phyloP scores from a whole-genome alignment of 2,329 filamentous ascomycete genomes.

The Colletotrichum incanum region DNA sequence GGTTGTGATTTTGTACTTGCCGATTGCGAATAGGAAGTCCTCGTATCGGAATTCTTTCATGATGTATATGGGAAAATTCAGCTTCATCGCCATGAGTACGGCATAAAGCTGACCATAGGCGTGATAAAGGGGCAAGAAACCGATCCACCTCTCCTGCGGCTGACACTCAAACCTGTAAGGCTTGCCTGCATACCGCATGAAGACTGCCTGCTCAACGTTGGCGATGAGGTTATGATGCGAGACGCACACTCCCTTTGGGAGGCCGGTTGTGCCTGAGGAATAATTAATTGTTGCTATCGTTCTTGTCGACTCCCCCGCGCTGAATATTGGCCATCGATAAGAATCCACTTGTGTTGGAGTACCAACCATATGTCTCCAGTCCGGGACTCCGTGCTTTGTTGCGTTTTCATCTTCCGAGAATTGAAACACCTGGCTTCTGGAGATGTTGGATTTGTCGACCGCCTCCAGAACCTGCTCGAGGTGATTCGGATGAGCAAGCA shows the following conservation, averaged over 20 bases:
- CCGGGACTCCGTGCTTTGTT: conserved; percentile 52
- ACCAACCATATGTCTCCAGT: conserved; percentile 60
- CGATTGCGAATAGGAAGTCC: conserved; percentile 66
- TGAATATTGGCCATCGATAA: conserved; percentile 61
- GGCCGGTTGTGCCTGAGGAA: conserved; percentile 66
- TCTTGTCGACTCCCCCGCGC: conserved; percentile 51
- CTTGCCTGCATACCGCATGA: conserved; percentile 59
- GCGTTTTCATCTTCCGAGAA: conserved; percentile 60
- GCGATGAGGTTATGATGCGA: conserved; percentile 65
- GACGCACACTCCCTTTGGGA: conserved; percentile 67
- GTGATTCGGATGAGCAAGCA: conserved; percentile 65
- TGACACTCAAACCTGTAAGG: conserved; percentile 54
- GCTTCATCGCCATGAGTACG: conserved; percentile 62
- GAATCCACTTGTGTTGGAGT: conserved; percentile 49
- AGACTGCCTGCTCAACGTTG: conserved; percentile 66
- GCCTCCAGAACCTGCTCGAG: conserved; percentile 61
- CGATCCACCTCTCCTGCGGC: conserved; percentile 65
- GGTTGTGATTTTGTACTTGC: conserved; percentile 67
- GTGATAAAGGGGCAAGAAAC: conserved; percentile 79
- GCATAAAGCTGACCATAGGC: conserved; percentile 71
- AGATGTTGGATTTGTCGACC: conserved; percentile 57
- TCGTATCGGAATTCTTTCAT: conserved; percentile 71
- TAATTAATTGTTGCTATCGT: conserved; percentile 65
- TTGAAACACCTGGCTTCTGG: conserved; percentile 61
- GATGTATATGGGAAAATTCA: conserved; percentile 66